Evolutionary conservation across 1,284 basidiomycete genomes (phyloP).

Genomic region (Amylostereum chailletii): DNA sequence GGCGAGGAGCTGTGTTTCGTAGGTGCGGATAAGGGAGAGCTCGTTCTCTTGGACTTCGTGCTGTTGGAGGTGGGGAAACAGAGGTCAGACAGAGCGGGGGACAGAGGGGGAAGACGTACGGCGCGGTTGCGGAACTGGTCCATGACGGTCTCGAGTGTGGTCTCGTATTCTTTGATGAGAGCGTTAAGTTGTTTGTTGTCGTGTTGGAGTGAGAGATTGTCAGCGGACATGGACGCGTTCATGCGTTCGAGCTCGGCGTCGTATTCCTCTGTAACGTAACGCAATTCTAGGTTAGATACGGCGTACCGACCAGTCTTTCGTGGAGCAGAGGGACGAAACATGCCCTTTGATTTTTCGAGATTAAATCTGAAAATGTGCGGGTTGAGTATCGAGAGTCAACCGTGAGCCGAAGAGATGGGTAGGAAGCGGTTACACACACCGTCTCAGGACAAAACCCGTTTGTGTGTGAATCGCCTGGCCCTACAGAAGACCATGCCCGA

Average conservation of each 20-base stretch:
- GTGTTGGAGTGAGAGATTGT: constrained; percentile 84
- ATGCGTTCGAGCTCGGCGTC: constrained; percentile 89
- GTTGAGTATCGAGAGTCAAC: too few species aligned
- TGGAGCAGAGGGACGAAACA: constrained; percentile 7
- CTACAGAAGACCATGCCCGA: constrained; percentile 22
- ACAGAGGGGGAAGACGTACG: constrained; percentile 41
- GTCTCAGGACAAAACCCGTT: constrained; percentile 87
- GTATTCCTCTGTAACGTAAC: constrained; percentile 64
- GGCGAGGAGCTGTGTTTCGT: constrained; percentile 76
- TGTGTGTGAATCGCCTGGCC: constrained; percentile 60
- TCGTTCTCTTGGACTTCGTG: constrained; percentile 93
- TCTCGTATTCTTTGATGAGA: constrained; percentile 93
- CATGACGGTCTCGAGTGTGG: constrained; percentile 95
- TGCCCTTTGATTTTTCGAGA: constrained; percentile 84
- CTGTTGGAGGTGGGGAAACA: constrained; percentile 29
- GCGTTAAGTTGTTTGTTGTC: constrained; percentile 93
- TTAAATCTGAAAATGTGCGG: constrained; percentile 56
- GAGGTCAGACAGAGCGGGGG: constrained; percentile 1
- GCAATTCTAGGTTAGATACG: neutral
- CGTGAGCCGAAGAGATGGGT: too few species aligned
- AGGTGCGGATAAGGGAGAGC: constrained; percentile 84
- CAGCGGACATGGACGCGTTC: constrained; percentile 72
- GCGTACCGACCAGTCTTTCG: neutral
- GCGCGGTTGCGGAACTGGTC: constrained; percentile 87
- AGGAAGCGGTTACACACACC: constrained; percentile 31